These are phyloP conservation scores for Inga leiocalycina DNA, from an alignment of 306 rosid genomes.

Conservation along the genomic window DNA sequence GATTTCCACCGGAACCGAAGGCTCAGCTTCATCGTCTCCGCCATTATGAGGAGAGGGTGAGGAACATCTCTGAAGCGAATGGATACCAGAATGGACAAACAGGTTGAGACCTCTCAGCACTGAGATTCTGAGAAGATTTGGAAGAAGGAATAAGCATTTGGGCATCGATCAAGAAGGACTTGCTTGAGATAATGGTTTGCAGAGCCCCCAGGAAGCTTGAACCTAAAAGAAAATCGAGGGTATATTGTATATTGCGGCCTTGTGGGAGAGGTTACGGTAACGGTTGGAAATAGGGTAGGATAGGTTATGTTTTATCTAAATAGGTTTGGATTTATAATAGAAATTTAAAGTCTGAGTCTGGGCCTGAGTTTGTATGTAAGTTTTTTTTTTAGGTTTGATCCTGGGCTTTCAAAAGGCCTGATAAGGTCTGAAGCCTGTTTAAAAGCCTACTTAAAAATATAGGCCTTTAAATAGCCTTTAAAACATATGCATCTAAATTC, in stretches of 20 bases:
- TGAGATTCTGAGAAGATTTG: constrained; percentile 41
- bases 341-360: no score
- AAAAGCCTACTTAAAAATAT: no score
- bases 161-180: constrained; percentile 44
- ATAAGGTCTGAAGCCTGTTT: no score
- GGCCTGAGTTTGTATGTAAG: no score
- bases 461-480: no score
- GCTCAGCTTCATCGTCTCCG: constrained; percentile 29
- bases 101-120: constrained; percentile 27
- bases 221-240: not conserved
- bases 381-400: no score
- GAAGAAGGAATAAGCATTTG: constrained; percentile 46
- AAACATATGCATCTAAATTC: no score
- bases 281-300: no score
- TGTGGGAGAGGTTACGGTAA: no score
- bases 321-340: no score
- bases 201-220: not conserved
- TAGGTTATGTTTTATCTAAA: no score
- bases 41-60: constrained; percentile 28
- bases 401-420: no score
- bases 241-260: not conserved
- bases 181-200: constrained; percentile 15
- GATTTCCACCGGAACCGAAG: constrained; percentile 52
- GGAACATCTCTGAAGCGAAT: constrained; percentile 28
- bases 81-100: constrained; percentile 20